These are phyloP conservation scores for Gossypium gossypioides DNA, from an alignment of 441 rosid genomes.

Conservation along the genomic window DNA sequence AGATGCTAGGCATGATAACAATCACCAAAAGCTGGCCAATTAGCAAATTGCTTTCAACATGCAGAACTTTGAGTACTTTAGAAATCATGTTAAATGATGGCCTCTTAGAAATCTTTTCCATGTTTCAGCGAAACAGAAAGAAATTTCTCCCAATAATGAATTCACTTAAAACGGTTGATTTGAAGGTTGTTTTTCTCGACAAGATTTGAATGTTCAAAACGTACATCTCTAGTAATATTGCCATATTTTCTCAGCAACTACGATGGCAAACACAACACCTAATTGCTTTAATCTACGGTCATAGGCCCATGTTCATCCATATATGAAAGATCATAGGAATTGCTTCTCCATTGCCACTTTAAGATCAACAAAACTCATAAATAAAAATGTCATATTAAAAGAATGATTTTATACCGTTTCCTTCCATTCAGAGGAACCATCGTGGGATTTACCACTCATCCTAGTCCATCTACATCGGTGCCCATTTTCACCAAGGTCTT, in stretches of 20 bases:
- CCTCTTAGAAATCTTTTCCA: not conserved
- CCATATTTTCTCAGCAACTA: too few relatives aligned
- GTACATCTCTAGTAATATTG: too few relatives aligned
- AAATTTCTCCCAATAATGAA: not conserved
- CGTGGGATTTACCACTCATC: constrained; percentile 80
- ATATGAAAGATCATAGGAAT: not conserved
- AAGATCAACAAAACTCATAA: constrained; percentile 11
- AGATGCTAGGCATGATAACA: not conserved
- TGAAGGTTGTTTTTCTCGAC: too few relatives aligned
- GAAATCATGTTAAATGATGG: not conserved
- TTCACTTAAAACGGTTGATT: not conserved
- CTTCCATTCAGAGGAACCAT: constrained; percentile 87
- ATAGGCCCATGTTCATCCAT: not conserved
- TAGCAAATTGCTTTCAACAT: not conserved
- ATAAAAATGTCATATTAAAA: not conserved
- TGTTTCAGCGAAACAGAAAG: not conserved
- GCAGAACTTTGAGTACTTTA: not conserved
- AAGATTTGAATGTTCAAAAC: too few relatives aligned
- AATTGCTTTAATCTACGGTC: not conserved
- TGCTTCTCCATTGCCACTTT: not conserved
- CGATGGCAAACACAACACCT: too few relatives aligned
- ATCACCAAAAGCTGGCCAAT: not conserved
- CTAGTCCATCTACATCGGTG: constrained; percentile 89
- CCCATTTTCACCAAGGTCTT: constrained; percentile 75
- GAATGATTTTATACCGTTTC: constrained; percentile 55